These are phyloP conservation scores for Aaosphaeria pasadenensis DNA, from an alignment of 2,329 filamentous ascomycete genomes.

Conservation along the genomic window DNA sequence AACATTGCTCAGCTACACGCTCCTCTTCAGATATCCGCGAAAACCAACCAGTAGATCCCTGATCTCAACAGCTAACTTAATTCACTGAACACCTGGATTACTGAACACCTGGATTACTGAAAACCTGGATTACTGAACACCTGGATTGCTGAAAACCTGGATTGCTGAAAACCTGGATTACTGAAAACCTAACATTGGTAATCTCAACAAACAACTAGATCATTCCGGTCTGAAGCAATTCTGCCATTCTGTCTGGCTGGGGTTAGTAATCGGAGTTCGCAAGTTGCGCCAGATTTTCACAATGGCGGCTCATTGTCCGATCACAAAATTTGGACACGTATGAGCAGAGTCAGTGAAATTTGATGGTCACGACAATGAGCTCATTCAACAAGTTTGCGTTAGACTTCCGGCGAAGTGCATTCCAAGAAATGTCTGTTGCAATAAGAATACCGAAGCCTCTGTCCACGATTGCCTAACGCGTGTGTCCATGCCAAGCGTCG, in stretches of 20 bases:
- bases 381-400: background rate
- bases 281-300: background rate
- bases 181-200: background rate
- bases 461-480: background rate
- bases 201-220: conserved; percentile 1
- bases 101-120: too few species aligned
- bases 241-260: background rate
- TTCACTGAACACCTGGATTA: too few species aligned
- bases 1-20: too few species aligned
- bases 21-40: too few species aligned
- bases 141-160: too few species aligned
- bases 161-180: too few species aligned
- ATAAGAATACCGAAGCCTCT: background rate
- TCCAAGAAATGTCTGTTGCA: background rate
- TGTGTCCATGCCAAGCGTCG: background rate
- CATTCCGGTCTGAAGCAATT: background rate
- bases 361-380: background rate
- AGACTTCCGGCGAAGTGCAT: background rate
- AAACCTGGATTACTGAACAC: too few species aligned
- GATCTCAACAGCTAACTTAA: too few species aligned
- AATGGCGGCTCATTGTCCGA: background rate
- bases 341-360: background rate
- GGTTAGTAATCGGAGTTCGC: background rate
- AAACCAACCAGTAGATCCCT: too few species aligned
- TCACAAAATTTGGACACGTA: background rate